These are phyloP conservation scores for Gossypium schwendimanii DNA, from an alignment of 441 rosid species.

Conservation along the genomic window DNA sequence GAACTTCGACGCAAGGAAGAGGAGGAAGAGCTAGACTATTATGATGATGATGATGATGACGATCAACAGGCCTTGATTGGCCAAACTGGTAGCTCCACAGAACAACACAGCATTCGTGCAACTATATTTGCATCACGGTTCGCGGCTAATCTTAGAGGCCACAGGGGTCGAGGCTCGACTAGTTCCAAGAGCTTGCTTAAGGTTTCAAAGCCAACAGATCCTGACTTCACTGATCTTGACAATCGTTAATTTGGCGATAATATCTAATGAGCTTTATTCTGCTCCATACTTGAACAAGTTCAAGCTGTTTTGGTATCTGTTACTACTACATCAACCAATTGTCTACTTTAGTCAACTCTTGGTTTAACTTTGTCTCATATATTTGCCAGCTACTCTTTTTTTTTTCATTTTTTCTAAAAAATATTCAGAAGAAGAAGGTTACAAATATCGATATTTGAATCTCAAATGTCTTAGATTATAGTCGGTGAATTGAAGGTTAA, in stretches of 20 bases:
- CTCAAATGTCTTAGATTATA: neutral
- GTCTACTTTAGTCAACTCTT: neutral
- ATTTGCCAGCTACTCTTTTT: neutral
- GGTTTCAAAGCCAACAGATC: slow-evolving; percentile 73
- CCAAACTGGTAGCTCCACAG: slow-evolving; percentile 5
- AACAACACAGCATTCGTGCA: slow-evolving; percentile 43
- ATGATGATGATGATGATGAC: slow-evolving; percentile 21
- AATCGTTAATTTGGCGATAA: neutral
- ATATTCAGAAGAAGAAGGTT: neutral
- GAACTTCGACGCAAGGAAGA: slow-evolving; percentile 52
- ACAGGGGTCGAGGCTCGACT: slow-evolving; percentile 24
- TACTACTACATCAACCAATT: neutral
- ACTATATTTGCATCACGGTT: slow-evolving; percentile 65
- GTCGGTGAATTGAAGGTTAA: neutral
- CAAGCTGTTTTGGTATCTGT: neutral
- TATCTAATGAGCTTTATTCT: neutral
- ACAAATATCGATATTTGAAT: neutral
- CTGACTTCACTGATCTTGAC: slow-evolving; percentile 42
- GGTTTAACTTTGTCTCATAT: neutral
- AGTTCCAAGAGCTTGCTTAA: slow-evolving; percentile 33
- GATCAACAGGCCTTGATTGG: slow-evolving; percentile 23
- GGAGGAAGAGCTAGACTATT: slow-evolving; percentile 27
- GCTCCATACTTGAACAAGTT: neutral
- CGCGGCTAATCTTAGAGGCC: slow-evolving; percentile 58
- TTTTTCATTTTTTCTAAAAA: neutral